Conservation (phyloP, 202 grass and related monocot genomes). For the Eragrostis tef region DNA sequence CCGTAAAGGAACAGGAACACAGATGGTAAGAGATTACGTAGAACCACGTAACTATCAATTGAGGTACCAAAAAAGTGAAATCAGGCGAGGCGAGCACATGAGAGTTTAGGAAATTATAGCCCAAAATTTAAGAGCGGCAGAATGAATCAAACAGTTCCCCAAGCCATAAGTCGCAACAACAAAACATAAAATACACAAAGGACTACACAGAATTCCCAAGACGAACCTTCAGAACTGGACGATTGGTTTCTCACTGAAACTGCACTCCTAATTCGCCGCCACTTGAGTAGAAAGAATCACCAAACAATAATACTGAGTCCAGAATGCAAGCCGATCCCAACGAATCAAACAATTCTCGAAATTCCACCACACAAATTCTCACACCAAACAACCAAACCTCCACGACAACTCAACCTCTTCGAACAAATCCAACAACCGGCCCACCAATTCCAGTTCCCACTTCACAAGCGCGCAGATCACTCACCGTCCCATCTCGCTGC, state of each 20-base stretch:
- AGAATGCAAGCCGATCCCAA: background rate
- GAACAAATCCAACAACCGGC: constrained; percentile 43
- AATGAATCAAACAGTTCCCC: constrained; percentile 19
- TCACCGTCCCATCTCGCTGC: constrained; percentile 48
- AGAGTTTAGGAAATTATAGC: constrained; percentile 7
- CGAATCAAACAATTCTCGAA: constrained; percentile 27
- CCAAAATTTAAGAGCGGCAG: background rate
- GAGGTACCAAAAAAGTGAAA: background rate
- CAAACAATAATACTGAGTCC: background rate
- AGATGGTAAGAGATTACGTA: constrained; percentile 8
- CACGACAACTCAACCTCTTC: background rate
- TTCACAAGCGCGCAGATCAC: constrained; percentile 41
- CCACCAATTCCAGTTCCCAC: constrained; percentile 29
- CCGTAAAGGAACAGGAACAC: background rate
- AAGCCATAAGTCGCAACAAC: constrained; percentile 15
- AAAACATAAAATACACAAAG: background rate
- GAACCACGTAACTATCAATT: background rate
- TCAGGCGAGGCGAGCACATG: background rate
- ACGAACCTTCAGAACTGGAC: background rate
- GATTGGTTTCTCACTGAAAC: background rate
- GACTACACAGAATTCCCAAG: background rate
- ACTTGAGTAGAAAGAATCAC: constrained; percentile 3
- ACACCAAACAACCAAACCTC: background rate
- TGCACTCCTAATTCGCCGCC: constrained; percentile 11
- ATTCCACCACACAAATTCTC: background rate